A percentile compares a stretch with the other conserved stretches of the same genome.
These are phyloP conservation scores for Clarkia xantiana DNA, from an alignment of 345 rosid genomes.

Conservation along the genomic window DNA sequence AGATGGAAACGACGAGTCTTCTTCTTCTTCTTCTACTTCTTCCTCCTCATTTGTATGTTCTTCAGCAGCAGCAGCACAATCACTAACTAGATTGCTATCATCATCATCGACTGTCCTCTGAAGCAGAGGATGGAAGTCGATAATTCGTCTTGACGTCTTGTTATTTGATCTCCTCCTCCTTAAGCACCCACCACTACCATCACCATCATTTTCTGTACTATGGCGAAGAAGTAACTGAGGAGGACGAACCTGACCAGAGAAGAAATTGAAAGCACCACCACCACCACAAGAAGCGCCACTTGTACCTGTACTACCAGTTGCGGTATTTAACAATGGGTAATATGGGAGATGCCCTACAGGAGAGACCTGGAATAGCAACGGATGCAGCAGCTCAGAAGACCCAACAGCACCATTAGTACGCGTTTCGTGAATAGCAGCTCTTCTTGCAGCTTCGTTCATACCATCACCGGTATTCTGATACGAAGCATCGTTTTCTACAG, in stretches of 20 bases:
- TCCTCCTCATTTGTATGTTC: slow-evolving; percentile 22
- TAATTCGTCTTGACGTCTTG: not conserved
- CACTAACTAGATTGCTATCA: slow-evolving; percentile 13
- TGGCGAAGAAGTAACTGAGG: slow-evolving; percentile 65
- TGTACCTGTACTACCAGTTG: slow-evolving; percentile 16
- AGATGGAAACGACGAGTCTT: too few relatives aligned
- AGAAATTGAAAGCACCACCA: slow-evolving; percentile 53
- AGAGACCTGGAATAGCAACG: slow-evolving; percentile 61
- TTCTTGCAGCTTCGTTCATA: slow-evolving; percentile 18
- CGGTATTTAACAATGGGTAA: slow-evolving; percentile 30
- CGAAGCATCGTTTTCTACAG: too few relatives aligned
- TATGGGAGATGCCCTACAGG: slow-evolving; percentile 43
- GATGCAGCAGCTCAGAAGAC: slow-evolving; percentile 24
- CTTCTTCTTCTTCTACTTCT: too few relatives aligned
- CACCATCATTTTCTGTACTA: slow-evolving; percentile 23
- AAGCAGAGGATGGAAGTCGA: slow-evolving; percentile 83
- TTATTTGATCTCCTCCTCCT: too few relatives aligned
- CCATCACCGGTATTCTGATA: too few relatives aligned
- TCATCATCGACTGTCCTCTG: slow-evolving; percentile 47
- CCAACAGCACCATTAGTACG: slow-evolving; percentile 7
- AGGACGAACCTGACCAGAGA: slow-evolving; percentile 29
- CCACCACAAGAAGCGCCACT: slow-evolving; percentile 18
- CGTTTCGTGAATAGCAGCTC: slow-evolving; percentile 28
- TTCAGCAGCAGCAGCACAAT: slow-evolving; percentile 22
- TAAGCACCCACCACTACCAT: slow-evolving; percentile 8